Evolutionary conservation across 345 rosid genomes (phyloP), one percentile per base, ranked within the genome.

Genomic region (Ceriops tagal): DNA sequence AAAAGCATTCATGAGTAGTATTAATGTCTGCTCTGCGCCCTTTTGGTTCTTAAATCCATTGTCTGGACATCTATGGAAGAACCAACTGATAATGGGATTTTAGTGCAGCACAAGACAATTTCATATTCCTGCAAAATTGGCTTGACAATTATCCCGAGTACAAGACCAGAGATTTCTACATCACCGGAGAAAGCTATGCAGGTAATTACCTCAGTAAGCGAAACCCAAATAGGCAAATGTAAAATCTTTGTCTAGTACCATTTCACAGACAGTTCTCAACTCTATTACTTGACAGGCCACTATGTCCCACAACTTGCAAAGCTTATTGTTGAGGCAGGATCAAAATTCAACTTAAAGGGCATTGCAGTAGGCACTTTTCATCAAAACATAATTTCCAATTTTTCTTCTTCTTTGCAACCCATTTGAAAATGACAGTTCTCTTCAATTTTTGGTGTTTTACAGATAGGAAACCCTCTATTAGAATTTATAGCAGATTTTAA

Each of bases 261-360:
- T 43, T 13, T 55, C 28, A 2, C 15, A 4, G 49, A 43, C 49
- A 43, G 5, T 43, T 43, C 13, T 43, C 49, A 43, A 43, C 64
- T 34, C 27, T 4, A 9, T 43, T 35, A 16, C 11, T 57, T 3
- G 49, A 24, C 78, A 84, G 88, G 88, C n/a, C 89, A 83, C 66
- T 83, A 81, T 75, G 87, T 81, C 51, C 89, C 89, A 39, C 86
- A 83, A 75, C 78, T 85, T 3, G 86, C 85, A 32, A 69, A 68
- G 22, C 83, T 76, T 28, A 61, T 83, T 46, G 68, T 73, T 53
- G 58, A 77, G 52, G 73, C 82, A 66, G 64, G 73, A 19, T 11
- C 49, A 69, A 73, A 75, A 53, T 46, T 68, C 80, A 83, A 79
- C 60, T 65, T 83, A 22, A 81, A 80, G 62, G 86, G 85, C 58